Base-by-base conservation (phyloP, 2,329 filamentous ascomycete genomes). In the Fusarium bactridioides region DNA sequence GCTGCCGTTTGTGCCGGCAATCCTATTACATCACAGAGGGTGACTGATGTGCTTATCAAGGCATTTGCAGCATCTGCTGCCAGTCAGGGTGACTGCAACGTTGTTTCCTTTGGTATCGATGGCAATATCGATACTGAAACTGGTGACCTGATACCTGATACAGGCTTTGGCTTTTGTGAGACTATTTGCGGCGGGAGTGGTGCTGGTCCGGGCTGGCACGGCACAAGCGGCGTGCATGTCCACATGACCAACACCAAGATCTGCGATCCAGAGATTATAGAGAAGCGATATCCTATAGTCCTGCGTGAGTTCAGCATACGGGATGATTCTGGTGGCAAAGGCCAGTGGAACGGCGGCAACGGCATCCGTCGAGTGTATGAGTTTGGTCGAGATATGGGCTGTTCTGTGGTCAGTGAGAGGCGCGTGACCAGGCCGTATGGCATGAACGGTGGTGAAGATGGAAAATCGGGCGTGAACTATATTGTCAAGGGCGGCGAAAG, bases 1-100 rank as follows among this genome's bases (percentile, higher is more conserved):
- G 93, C 93, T 0, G 93, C 93, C 0, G 93, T 95, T 0, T 93
- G 94, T 0, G 93, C 92, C 23, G 93, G 93, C 41, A 95, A 95
- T 76, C 93, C 94, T 84, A 33, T 33, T 33, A 33, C 13, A 33
- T 33, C 31, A 33, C 31, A 33, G 13, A 33, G 31, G 31, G 31
- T 33, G 50, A 82, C 81, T 1, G 82, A 84, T 61, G 81, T 83
- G 48, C 80, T 84, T 47, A 79, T 83, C 73, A 93, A 92, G 76
- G 93, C 92, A 4, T 95, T 95, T 84, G 86, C 88, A 61, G 93
- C 92, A 4, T 94, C 91, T 68, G 92, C 93, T 4, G 93, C 93
- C 18, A 90, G 87, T 12, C 50, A 38, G 12, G 23, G 50, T 7
- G 50, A 54, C 13, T 54, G 23, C 7, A 54, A 54, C 15, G 33